These are phyloP conservation scores for Tilletiopsis washingtonensis DNA, from an alignment of 1,284 basidiomycete species.

Conservation along the genomic window DNA sequence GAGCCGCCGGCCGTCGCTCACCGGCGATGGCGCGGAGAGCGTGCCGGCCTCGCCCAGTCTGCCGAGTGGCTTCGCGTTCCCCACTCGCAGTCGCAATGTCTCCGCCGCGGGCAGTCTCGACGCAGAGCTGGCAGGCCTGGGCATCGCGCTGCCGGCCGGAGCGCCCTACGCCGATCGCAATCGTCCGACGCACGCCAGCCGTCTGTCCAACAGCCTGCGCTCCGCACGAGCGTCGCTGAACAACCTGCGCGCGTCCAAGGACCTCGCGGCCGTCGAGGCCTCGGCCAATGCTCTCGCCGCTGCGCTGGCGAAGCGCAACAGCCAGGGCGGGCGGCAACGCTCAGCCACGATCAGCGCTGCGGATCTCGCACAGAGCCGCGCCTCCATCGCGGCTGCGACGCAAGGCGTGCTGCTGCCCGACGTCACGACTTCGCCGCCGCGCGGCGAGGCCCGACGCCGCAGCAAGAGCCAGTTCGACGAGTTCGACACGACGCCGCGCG, in stretches of 20 bases:
- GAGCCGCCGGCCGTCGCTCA: background rate
- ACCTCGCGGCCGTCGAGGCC: background rate
- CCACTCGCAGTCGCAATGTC: too few relatives aligned
- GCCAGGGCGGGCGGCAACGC: too few relatives aligned
- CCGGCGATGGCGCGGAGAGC: background rate
- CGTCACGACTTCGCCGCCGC: background rate
- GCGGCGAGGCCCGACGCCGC: background rate
- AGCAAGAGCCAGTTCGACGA: background rate
- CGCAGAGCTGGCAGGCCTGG: too few relatives aligned
- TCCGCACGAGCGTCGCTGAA: background rate
- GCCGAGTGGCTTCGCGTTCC: too few relatives aligned
- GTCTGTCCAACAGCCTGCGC: background rate
- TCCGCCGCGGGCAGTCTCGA: too few relatives aligned
- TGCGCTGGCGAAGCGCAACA: background rate
- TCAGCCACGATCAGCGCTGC: background rate
- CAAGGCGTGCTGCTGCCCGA: background rate
- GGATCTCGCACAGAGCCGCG: background rate
- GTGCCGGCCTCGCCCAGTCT: background rate
- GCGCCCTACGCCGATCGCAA: too few relatives aligned
- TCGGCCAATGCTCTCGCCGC: background rate
- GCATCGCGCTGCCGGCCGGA: too few relatives aligned
- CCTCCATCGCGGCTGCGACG: background rate
- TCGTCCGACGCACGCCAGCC: too few relatives aligned
- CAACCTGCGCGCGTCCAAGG: background rate
- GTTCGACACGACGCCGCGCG: conserved; percentile 7